Evolutionary conservation across 805 yeast species (phyloP).

Genomic region (Candida pseudofarinosa): DNA sequence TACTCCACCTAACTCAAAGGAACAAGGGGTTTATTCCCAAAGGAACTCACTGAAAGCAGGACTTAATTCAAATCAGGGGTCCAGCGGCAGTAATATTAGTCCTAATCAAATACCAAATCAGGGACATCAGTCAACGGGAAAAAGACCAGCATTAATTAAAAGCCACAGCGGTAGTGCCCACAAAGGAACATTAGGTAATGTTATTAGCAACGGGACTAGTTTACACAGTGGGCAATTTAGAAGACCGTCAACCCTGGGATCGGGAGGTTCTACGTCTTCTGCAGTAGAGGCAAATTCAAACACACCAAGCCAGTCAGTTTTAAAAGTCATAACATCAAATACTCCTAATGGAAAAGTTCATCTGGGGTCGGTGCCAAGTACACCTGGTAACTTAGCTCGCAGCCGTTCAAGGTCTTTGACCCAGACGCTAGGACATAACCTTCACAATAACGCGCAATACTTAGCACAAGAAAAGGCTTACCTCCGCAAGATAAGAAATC

Average conservation of each 20-base stretch:
- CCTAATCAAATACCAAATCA: not conserved
- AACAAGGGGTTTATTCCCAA: not conserved
- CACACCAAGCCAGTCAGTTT: not conserved
- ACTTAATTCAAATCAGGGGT: not conserved
- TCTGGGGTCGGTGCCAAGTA: not conserved
- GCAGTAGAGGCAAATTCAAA: not conserved
- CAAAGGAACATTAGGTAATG: not conserved
- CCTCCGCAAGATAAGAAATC: conserved; percentile 57
- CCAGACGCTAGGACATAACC: conserved; percentile 14
- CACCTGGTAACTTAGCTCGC: conserved; percentile 2
- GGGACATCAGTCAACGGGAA: not conserved
- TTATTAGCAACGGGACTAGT: not conserved
- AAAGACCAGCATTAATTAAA: not conserved
- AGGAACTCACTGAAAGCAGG: not conserved
- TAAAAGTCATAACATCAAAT: not conserved
- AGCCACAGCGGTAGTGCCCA: not conserved
- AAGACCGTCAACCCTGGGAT: not conserved
- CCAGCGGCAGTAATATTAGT: not conserved
- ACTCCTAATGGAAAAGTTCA: not conserved
- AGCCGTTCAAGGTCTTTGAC: conserved; percentile 16
- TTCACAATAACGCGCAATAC: conserved; percentile 26
- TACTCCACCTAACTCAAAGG: not conserved
- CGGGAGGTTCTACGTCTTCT: not conserved
- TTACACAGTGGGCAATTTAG: not conserved
- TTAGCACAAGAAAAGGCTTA: conserved; percentile 65